A percentile compares a stretch with the other conserved stretches of the same genome.
Conservation (phyloP, 257 asterid genomes). For the Solanum etuberosum region DNA sequence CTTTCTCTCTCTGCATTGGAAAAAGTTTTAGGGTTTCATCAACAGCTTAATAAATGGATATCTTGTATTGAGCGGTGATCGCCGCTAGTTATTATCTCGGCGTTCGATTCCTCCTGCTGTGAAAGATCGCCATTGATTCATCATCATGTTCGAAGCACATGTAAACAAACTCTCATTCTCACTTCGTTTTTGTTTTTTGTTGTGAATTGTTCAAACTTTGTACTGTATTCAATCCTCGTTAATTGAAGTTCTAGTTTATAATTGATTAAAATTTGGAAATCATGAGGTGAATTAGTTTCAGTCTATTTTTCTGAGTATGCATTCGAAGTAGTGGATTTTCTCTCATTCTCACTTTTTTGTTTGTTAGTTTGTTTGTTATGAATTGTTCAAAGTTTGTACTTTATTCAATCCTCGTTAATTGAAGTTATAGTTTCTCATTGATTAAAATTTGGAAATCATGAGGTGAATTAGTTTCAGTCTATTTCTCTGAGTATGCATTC, state of each 20-base stretch:
- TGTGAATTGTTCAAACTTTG: not conserved
- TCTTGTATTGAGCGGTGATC: not conserved
- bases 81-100: not conserved
- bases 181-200: not conserved
- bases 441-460: not conserved
- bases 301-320: not conserved
- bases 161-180: conserved; percentile 9
- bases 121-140: not conserved
- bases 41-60: not conserved
- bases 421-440: not conserved
- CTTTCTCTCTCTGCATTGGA: not conserved
- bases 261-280: not conserved
- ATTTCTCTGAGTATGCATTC: not conserved
- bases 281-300: not conserved
- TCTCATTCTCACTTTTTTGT: not conserved
- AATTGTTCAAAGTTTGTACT: not conserved
- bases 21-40: not conserved
- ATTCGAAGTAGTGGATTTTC: not conserved
- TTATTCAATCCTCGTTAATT: not conserved
- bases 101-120: not conserved
- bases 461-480: not conserved
- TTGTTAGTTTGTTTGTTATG: not conserved
- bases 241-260: not conserved
- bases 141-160: conserved; percentile 50
- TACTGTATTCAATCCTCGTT: not conserved